Evolutionary conservation across 192 early-diverging fungal genomes (phyloP).

Genomic region (Mortierella claussenii): DNA sequence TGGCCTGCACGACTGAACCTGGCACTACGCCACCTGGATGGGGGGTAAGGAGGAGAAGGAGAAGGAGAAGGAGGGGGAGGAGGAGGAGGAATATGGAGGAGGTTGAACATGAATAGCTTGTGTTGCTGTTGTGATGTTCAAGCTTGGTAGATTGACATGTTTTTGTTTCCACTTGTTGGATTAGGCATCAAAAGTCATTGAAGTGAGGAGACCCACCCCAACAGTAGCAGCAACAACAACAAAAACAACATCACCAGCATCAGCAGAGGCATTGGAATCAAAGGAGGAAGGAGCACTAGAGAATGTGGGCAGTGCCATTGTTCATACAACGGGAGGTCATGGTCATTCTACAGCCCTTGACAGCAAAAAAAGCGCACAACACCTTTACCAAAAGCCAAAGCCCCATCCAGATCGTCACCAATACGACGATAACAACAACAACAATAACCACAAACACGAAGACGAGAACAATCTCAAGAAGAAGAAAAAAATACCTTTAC

Average conservation of each 20-base stretch:
- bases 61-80: too few species aligned
- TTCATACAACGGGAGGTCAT: too few species aligned
- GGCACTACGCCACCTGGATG: slow-evolving; percentile 77
- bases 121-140: too few species aligned
- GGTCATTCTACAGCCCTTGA: slow-evolving; percentile 6
- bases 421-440: not conserved
- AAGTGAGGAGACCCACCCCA: not conserved
- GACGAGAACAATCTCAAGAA: slow-evolving; percentile 54
- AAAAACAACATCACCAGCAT: not conserved
- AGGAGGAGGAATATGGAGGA: too few species aligned
- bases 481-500: slow-evolving; percentile 73
- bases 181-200: slow-evolving; percentile 1
- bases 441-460: not conserved
- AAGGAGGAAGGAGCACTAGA: too few species aligned
- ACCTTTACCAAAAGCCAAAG: not conserved
- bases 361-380: not conserved
- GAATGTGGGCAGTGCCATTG: too few species aligned
- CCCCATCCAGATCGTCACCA: slow-evolving; percentile 35
- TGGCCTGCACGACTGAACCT: slow-evolving; percentile 79
- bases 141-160: not conserved
- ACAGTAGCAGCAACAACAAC: not conserved
- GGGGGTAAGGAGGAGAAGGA: too few species aligned
- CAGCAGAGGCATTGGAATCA: too few species aligned
- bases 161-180: not conserved
- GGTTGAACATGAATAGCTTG: too few species aligned